A percentile compares a stretch with the other conserved stretches of the same genome.
Evolutionary conservation across 2,329 filamentous ascomycete genomes (phyloP).

Genomic region (Ophiostoma triangulosporum): DNA sequence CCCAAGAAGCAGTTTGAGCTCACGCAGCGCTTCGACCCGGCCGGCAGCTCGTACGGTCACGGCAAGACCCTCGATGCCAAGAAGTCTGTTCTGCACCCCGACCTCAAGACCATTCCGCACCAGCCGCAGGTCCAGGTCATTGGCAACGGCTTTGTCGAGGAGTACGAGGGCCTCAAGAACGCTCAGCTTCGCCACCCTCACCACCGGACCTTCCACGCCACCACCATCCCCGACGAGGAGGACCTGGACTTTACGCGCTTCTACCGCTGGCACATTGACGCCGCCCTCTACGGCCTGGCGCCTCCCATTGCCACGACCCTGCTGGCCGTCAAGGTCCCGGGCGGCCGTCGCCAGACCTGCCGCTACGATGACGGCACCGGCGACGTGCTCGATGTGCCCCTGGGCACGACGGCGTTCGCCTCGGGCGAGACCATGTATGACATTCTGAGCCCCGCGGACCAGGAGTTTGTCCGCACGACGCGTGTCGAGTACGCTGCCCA

Average conservation of each 20-base stretch:
- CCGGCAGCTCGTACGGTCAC: slow-evolving; percentile 52
- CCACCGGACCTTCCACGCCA: slow-evolving; percentile 62
- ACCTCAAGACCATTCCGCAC: slow-evolving; percentile 67
- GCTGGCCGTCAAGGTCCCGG: slow-evolving; percentile 61
- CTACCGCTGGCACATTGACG: slow-evolving; percentile 73
- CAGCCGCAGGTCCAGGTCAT: slow-evolving; percentile 73
- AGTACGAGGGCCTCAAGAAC: slow-evolving; percentile 58
- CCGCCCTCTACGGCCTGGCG: slow-evolving; percentile 61
- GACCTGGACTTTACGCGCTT: slow-evolving; percentile 41
- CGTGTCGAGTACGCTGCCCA: slow-evolving; percentile 65
- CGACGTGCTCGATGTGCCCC: slow-evolving; percentile 54
- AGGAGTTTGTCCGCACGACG: slow-evolving; percentile 52
- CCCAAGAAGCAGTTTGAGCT: slow-evolving; percentile 62
- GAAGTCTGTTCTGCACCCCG: slow-evolving; percentile 57
- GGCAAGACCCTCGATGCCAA: slow-evolving; percentile 56
- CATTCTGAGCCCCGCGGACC: slow-evolving; percentile 48
- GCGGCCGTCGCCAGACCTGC: slow-evolving; percentile 35
- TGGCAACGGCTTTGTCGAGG: slow-evolving; percentile 55
- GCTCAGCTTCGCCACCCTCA: slow-evolving; percentile 61
- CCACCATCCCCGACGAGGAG: slow-evolving; percentile 40
- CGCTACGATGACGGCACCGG: slow-evolving; percentile 60
- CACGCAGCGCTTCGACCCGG: slow-evolving; percentile 60
- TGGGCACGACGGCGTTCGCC: slow-evolving; percentile 66
- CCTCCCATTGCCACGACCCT: slow-evolving; percentile 61
- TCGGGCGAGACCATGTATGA: slow-evolving; percentile 60